Evolutionary conservation across 2,329 filamentous ascomycete species (phyloP), one percentile per base, ranked within the genome.

Genomic region (Pestalotiopsis fici): DNA sequence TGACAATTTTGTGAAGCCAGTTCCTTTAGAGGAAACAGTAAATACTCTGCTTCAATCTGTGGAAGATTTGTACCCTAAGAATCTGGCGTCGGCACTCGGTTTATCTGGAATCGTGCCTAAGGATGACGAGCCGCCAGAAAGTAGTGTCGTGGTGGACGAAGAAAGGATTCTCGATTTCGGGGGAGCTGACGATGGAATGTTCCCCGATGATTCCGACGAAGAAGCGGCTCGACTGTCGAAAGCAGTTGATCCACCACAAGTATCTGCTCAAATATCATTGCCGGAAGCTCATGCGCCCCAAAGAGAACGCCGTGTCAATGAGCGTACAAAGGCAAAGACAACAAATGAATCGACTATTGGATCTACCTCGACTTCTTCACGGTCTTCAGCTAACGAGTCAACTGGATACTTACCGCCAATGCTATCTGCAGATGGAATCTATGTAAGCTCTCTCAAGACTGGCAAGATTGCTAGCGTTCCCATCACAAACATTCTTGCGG

Each of bases 31-130:
- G 71, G 80, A 85, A 4, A 80, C 80, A 3, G 83, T 98, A n/a
- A 91, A 90, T 72, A 97, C 95, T 1, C 87, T 89, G 1, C 79
- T 97, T 50, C 88, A 97, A 74, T 95, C 95, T 64, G 90, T 98
- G 0, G 91, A 95, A 76, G 95, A 98, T 75, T 83, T 99, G 18
- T 97, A 92, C 76, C 91, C 93, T 0, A 85, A 87, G 23, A 92
- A 89, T 60, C 78, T 94, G 25, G 76, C 80, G 18, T 80, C 81
- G n/a, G 80, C 78, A 3, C 75, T 89, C 4, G 84, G 83, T 0
- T 68, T 83, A 11, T 71, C 80, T 4, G 76, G 76, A 2, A 74
- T 75, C 11, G 66, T 73, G 7, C 64, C 72, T 5, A 73, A 72
- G 4, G 68, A 72, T 0, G 78, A 82, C 61, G 68, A 73, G 4